phyloP scores from a whole-genome alignment of 192 early-diverging fungal species.

The Backusella macrospora region DNA sequence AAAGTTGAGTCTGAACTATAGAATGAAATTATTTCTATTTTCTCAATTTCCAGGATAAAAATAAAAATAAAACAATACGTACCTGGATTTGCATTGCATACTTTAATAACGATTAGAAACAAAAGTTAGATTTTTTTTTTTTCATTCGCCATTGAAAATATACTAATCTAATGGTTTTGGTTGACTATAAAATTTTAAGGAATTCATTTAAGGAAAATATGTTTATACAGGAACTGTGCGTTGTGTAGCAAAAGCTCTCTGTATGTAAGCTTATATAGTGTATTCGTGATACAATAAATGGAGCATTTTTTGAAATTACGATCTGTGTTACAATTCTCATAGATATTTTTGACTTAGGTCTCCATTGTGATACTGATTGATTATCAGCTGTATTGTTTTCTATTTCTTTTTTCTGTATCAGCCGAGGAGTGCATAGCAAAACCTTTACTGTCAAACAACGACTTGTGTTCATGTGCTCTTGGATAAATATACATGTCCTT shows the following conservation, averaged over 20 bases:
- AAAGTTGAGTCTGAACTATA: too few relatives aligned
- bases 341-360: background rate
- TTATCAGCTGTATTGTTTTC: background rate
- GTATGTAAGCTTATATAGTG: background rate
- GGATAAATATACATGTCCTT: background rate
- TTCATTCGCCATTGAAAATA: background rate
- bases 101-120: background rate
- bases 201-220: slow-evolving; percentile 4
- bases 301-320: background rate
- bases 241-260: background rate
- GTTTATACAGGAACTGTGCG: background rate
- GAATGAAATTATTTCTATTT: background rate
- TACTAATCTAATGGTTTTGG: background rate
- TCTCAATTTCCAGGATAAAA: background rate
- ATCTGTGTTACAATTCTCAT: background rate
- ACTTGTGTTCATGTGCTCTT: background rate
- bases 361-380: background rate
- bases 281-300: background rate
- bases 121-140: background rate
- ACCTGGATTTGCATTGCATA: background rate
- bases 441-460: background rate
- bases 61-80: background rate
- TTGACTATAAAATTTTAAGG: slow-evolving; percentile 12
- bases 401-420: slow-evolving; percentile 1
- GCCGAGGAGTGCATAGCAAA: background rate